Conservation (phyloP, 352 stramenopile genomes). For the Elongisporangium anandrum region DNA sequence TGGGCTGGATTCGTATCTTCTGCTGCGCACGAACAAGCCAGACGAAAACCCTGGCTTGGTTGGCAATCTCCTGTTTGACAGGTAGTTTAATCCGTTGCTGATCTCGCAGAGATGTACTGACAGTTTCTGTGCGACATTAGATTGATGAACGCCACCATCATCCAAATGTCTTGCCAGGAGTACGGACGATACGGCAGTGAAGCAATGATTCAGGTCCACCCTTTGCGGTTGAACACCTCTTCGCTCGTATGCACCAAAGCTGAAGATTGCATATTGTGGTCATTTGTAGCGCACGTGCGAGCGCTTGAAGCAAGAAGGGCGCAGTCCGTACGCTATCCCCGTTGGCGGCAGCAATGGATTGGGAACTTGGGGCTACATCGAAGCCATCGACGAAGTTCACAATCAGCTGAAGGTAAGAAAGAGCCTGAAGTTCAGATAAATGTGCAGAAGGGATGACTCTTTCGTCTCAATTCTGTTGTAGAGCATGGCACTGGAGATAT, state of each 20-base stretch:
- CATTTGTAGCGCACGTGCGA: conserved; percentile 48
- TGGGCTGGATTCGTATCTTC: conserved; percentile 88
- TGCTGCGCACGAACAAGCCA: conserved; percentile 81
- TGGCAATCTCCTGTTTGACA: conserved; percentile 76
- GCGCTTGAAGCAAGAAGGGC: conserved; percentile 42
- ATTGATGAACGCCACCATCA: conserved; percentile 68
- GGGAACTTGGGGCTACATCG: conserved; percentile 92
- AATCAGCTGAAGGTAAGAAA: conserved; percentile 51
- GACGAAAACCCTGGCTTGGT: conserved; percentile 65
- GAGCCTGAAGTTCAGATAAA: neutral
- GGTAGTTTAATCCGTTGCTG: no score
- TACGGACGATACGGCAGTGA: conserved; percentile 77
- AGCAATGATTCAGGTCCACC: conserved; percentile 69
- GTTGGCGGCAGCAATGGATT: conserved; percentile 90
- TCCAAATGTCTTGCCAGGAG: conserved; percentile 78
- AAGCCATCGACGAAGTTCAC: conserved; percentile 89
- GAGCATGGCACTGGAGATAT: conserved; percentile 48
- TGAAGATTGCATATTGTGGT: neutral
- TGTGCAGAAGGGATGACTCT: no score
- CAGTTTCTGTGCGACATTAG: conserved; percentile 14
- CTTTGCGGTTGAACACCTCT: neutral
- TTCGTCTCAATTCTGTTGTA: conserved; percentile 4
- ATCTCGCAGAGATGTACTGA: no score
- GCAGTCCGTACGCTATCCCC: conserved; percentile 76
- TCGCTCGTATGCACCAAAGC: neutral